A percentile compares a stretch with the other conserved stretches of the same genome.
phyloP scores from a whole-genome alignment of 116 monocot species.

The Dioscorea cayenensis region DNA sequence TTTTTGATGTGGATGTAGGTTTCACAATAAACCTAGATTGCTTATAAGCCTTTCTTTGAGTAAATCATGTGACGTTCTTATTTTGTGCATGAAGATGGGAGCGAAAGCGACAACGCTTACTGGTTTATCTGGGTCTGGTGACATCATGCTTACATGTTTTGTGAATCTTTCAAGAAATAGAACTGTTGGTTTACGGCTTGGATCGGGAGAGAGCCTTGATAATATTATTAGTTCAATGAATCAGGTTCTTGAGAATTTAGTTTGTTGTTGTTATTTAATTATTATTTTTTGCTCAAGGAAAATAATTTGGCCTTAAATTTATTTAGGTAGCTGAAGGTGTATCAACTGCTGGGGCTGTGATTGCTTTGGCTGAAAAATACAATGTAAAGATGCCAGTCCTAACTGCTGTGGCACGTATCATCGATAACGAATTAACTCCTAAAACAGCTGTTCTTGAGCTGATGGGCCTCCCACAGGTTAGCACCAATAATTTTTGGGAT shows the following conservation, averaged over 20 bases:
- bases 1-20: background rate
- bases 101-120: slow-evolving; percentile 86
- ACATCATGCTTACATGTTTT: slow-evolving; percentile 99
- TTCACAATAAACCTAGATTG: background rate
- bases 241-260: slow-evolving; percentile 43
- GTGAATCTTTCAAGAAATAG: slow-evolving; percentile 95
- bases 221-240: slow-evolving; percentile 88
- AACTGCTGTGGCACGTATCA: slow-evolving; percentile 91
- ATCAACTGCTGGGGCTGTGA: slow-evolving; percentile 92
- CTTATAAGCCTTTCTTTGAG: background rate
- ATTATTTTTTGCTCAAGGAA: background rate
- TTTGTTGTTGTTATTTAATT: background rate
- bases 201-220: slow-evolving; percentile 90
- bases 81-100: slow-evolving; percentile 73
- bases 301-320: slow-evolving; percentile 1
- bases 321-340: slow-evolving; percentile 99
- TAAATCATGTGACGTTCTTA: slow-evolving; percentile 5
- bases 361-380: slow-evolving; percentile 93
- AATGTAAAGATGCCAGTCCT: slow-evolving; percentile 93
- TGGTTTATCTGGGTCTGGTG: slow-evolving; percentile 92
- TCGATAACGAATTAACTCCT: slow-evolving; percentile 93
- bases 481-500: background rate
- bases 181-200: slow-evolving; percentile 89
- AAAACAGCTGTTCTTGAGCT: slow-evolving; percentile 89
- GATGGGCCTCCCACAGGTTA: slow-evolving; percentile 96